A percentile compares a stretch with the other conserved stretches of the same genome.
phyloP scores from a whole-genome alignment of 1,284 basidiomycete genomes.

The Fistulina hepatica region DNA sequence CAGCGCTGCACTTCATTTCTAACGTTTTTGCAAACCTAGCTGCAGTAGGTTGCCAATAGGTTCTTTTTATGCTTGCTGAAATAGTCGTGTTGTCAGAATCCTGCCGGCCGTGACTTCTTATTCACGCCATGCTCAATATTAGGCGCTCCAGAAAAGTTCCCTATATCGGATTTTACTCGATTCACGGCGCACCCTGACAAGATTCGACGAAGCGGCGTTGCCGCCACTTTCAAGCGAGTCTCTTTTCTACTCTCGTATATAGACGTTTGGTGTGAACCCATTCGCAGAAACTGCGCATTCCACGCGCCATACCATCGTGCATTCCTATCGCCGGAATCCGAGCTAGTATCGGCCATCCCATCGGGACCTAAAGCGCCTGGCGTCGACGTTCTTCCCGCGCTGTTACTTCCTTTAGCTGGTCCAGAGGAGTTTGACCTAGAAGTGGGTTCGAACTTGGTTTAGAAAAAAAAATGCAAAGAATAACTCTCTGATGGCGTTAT shows the following conservation, averaged over 20 bases:
- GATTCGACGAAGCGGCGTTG: conserved; percentile 79
- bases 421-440: conserved; percentile 91
- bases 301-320: conserved; percentile 56
- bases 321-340: conserved; percentile 52
- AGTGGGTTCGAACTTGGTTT: conserved; percentile 54
- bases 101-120: conserved; percentile 62
- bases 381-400: conserved; percentile 71
- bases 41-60: conserved; percentile 39
- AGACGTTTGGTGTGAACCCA: neutral
- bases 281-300: conserved; percentile 68
- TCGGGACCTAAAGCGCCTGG: conserved; percentile 49
- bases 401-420: conserved; percentile 87
- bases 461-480: too few relatives aligned
- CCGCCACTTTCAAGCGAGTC: conserved; percentile 74
- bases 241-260: neutral
- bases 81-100: conserved; percentile 35
- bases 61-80: neutral
- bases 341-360: conserved; percentile 38
- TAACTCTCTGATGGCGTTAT: too few relatives aligned
- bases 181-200: conserved; percentile 85
- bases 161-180: conserved; percentile 68
- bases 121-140: conserved; percentile 42
- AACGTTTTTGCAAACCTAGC: conserved; percentile 88
- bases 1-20: conserved; percentile 77
- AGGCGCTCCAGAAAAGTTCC: conserved; percentile 48